A percentile compares a stretch with the other conserved stretches of the same genome.
Evolutionary conservation across 148 eudicot genomes (phyloP).

Genomic region (Amaranthus palmeri): DNA sequence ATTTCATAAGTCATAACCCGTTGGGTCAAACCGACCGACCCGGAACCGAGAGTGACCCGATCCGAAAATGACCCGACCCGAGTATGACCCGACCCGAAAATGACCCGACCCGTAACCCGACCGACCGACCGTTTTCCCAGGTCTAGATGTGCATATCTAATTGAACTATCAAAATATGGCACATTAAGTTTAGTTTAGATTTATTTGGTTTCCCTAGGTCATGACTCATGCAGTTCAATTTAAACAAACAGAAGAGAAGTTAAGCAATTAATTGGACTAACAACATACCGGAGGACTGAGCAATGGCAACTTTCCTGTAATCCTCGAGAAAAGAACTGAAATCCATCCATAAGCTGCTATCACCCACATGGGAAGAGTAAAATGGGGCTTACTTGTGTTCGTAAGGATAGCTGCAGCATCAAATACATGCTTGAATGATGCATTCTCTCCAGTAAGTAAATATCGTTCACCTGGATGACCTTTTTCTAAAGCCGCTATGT

Average conservation of each 20-base stretch:
- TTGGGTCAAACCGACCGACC: too few species aligned
- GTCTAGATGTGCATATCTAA: too few species aligned
- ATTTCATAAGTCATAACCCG: too few species aligned
- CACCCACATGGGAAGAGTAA: constrained; percentile 46
- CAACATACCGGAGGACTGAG: constrained; percentile 83
- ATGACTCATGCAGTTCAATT: not conserved
- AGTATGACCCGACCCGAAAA: too few species aligned
- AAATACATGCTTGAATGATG: constrained; percentile 77
- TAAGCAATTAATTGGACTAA: not conserved
- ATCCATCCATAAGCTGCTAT: constrained; percentile 70
- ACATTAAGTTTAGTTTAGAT: not conserved
- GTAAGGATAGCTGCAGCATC: constrained; percentile 69
- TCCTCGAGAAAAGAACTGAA: constrained; percentile 49
- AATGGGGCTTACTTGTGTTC: constrained; percentile 51
- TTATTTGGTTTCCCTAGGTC: not conserved
- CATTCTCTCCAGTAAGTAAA: constrained; percentile 92
- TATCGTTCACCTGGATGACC: constrained; percentile 79
- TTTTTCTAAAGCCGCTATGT: constrained; percentile 64
- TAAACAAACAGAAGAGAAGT: not conserved
- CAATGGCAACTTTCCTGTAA: constrained; percentile 78
- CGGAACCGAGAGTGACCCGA: too few species aligned
- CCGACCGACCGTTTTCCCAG: too few species aligned
- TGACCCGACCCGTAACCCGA: too few species aligned
- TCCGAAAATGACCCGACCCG: too few species aligned
- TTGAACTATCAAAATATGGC: too few species aligned